phyloP scores from a whole-genome alignment of 2,329 filamentous ascomycete genomes.

The Fusarium sublunatum region DNA sequence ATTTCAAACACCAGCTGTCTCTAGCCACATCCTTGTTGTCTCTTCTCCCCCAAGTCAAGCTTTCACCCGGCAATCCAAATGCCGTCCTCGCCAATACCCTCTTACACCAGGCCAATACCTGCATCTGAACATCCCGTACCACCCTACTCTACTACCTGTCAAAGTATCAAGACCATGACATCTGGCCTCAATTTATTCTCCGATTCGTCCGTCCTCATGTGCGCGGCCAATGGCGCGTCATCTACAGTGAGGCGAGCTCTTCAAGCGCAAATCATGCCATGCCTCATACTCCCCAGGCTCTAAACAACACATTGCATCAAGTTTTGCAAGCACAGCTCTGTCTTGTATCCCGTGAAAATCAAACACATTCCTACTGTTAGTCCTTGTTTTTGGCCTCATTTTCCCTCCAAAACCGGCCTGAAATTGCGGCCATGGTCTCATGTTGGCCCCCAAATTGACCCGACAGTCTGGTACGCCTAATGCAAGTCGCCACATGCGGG shows the following conservation, averaged over 20 bases:
- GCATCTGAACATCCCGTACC: neutral
- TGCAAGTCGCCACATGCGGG: slow-evolving; percentile 15
- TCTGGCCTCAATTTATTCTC: slow-evolving; percentile 4
- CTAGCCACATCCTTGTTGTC: no score
- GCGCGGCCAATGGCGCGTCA: neutral
- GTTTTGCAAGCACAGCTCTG: neutral
- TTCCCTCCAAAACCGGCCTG: slow-evolving; percentile 18
- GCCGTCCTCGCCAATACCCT: no score
- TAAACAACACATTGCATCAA: neutral
- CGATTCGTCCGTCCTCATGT: slow-evolving; percentile 10
- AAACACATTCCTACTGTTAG: slow-evolving; percentile 11
- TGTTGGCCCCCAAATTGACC: slow-evolving; percentile 19
- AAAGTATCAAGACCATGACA: neutral
- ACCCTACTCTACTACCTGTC: neutral
- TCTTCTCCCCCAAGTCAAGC: no score
- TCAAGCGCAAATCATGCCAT: slow-evolving; percentile 6
- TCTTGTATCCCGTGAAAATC: slow-evolving; percentile 18
- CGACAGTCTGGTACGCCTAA: slow-evolving; percentile 25
- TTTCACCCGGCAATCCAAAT: no score
- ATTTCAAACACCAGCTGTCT: no score
- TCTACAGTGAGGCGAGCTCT: neutral
- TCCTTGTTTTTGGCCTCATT: neutral
- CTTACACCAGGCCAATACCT: neutral
- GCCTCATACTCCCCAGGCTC: neutral
- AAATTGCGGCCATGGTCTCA: slow-evolving; percentile 20